phyloP scores from a whole-genome alignment of 768 basidiomycete species.

The Leccinum disarticulatum region DNA sequence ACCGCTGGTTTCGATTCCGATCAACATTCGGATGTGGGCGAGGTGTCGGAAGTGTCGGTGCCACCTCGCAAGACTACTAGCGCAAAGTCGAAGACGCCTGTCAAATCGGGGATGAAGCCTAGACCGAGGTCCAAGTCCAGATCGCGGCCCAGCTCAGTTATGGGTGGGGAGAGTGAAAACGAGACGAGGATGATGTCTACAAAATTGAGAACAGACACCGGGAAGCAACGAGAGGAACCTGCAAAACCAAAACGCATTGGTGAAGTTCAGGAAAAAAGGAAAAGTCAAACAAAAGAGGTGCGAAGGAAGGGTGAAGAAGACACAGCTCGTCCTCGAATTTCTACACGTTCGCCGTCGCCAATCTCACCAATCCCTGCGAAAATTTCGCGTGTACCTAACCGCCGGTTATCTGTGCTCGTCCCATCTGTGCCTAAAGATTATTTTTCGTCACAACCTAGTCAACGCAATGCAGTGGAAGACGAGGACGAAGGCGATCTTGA shows the following conservation, averaged over 20 bases:
- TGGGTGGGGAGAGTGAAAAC: background rate
- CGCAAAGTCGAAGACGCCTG: conserved; percentile 15
- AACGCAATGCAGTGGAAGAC: background rate
- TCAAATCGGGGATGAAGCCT: conserved; percentile 30
- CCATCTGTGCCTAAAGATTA: conserved; percentile 29
- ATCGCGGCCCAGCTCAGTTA: conserved; percentile 1
- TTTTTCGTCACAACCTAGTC: conserved; percentile 19
- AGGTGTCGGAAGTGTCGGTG: conserved; percentile 6
- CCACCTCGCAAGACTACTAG: conserved; percentile 11
- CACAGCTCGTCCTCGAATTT: background rate
- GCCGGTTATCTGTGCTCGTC: conserved; percentile 27
- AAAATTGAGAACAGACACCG: background rate
- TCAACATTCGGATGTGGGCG: background rate
- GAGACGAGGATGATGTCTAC: conserved; percentile 1
- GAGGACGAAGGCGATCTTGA: background rate
- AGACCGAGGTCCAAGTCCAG: conserved; percentile 17
- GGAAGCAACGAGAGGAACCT: background rate
- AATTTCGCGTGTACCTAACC: conserved; percentile 15
- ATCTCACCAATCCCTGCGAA: conserved; percentile 2
- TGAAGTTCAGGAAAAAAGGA: conserved; percentile 1
- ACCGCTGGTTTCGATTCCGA: conserved; percentile 3
- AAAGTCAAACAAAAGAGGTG: background rate
- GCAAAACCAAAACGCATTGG: background rate
- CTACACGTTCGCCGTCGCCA: conserved; percentile 10
- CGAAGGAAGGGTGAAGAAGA: background rate